Percentiles rank a stretch among this genome's conserved stretches.
These are phyloP conservation scores for Helotiales sp. DNA, from an alignment of 2,329 filamentous ascomycete genomes.

Conservation along the genomic window DNA sequence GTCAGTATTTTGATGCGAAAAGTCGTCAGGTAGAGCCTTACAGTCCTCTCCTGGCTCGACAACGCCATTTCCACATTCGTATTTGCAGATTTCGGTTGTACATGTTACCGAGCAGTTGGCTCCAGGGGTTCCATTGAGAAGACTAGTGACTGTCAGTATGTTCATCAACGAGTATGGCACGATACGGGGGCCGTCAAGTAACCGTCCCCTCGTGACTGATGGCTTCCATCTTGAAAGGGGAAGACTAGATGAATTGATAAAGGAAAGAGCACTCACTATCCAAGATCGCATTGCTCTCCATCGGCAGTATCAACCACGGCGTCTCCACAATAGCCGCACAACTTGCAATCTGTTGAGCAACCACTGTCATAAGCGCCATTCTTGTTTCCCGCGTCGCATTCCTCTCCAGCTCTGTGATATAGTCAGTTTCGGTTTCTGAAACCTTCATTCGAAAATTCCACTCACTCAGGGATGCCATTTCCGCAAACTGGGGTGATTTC, in stretches of 20 bases:
- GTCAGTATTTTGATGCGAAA: not conserved
- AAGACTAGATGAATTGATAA: too few species aligned
- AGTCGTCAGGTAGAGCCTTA: not conserved
- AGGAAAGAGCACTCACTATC: not conserved
- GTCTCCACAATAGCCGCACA: conserved; percentile 17
- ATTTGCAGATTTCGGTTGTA: not conserved
- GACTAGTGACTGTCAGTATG: not conserved
- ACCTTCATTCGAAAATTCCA: not conserved
- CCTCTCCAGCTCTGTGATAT: not conserved
- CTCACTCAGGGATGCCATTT: conserved; percentile 4
- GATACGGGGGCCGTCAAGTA: too few species aligned
- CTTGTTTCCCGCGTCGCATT: conserved; percentile 8
- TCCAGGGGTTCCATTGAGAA: conserved; percentile 17
- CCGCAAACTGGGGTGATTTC: not conserved
- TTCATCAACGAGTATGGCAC: too few species aligned
- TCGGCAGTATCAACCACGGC: not conserved
- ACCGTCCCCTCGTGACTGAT: too few species aligned
- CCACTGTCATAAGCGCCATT: conserved; percentile 12
- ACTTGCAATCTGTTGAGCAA: conserved; percentile 14
- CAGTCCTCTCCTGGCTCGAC: conserved; percentile 8
- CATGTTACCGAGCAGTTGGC: conserved; percentile 8
- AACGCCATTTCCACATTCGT: conserved; percentile 15
- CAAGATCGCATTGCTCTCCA: conserved; percentile 13
- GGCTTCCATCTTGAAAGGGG: too few species aligned
- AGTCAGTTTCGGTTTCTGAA: too few species aligned